Conservation (phyloP, 169 alveolate species). For the Plasmodium chabaudi region DNA sequence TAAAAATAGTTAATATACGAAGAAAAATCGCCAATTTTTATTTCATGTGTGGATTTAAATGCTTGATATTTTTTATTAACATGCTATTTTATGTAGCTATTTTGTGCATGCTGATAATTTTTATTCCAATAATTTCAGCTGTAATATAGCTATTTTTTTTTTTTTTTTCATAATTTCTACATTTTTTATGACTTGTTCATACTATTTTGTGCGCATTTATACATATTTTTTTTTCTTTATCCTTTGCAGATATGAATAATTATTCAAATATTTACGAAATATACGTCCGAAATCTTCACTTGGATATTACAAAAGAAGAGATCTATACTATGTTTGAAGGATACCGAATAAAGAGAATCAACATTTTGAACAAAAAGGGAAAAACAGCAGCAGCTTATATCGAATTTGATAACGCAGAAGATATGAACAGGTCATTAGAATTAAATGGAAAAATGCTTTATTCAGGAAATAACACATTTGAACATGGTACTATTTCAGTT, state of each 20-base stretch:
- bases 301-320: slow-evolving; percentile 63
- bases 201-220: neutral
- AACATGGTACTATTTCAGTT: slow-evolving; percentile 66
- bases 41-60: too few relatives aligned
- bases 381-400: slow-evolving; percentile 72
- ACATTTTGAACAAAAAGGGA: slow-evolving; percentile 50
- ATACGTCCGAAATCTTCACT: slow-evolving; percentile 41
- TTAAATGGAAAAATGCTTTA: slow-evolving; percentile 57
- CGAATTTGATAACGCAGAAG: slow-evolving; percentile 65
- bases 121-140: too few relatives aligned
- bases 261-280: slow-evolving; percentile 44
- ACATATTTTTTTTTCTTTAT: neutral
- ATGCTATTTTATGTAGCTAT: too few relatives aligned
- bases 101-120: too few relatives aligned
- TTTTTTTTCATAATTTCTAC: neutral
- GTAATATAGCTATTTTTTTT: too few relatives aligned
- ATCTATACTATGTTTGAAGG: slow-evolving; percentile 58
- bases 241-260: slow-evolving; percentile 46
- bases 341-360: slow-evolving; percentile 63
- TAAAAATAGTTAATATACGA: too few relatives aligned
- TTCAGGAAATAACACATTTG: slow-evolving; percentile 61
- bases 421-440: slow-evolving; percentile 71
- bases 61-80: too few relatives aligned
- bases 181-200: neutral
- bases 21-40: too few relatives aligned